Conservation (phyloP, 495 filamentous ascomycete species). For the Tuber indicum region DNA sequence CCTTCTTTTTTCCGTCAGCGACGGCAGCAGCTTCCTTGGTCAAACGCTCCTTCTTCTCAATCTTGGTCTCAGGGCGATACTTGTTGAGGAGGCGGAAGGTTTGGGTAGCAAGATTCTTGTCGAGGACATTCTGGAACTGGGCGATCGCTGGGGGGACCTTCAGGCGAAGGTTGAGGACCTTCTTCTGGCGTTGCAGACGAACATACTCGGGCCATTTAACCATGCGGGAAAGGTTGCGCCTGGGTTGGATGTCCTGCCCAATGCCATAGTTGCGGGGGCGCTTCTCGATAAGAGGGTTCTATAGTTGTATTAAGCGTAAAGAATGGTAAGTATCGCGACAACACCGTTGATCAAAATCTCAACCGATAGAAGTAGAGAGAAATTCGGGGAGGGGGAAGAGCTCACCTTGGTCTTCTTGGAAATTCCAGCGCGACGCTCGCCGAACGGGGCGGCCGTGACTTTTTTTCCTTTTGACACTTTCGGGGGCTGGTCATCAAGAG, state of each 20-base stretch:
- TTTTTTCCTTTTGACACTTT: constrained; percentile 81
- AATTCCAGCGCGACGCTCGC: constrained; percentile 77
- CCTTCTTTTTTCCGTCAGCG: constrained; percentile 99
- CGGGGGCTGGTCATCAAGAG: constrained; percentile 97
- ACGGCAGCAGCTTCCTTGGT: constrained; percentile 95
- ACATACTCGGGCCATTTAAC: constrained; percentile 99
- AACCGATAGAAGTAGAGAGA: background rate
- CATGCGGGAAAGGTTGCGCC: constrained; percentile 96
- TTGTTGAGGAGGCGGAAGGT: constrained; percentile 98
- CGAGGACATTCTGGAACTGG: constrained; percentile 94
- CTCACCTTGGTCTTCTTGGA: constrained; percentile 84
- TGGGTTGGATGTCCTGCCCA: constrained; percentile 97
- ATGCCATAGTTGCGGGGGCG: constrained; percentile 96
- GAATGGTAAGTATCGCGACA: background rate
- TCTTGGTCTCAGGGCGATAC: constrained; percentile 98
- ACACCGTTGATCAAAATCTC: constrained; percentile 19
- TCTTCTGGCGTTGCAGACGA: constrained; percentile 98
- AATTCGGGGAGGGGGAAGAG: background rate
- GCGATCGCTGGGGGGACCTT: constrained; percentile 97
- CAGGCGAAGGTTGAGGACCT: constrained; percentile 96
- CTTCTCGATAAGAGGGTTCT: constrained; percentile 99
- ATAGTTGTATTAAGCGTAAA: constrained; percentile 8
- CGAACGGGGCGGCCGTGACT: constrained; percentile 91
- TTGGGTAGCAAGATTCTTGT: constrained; percentile 97
- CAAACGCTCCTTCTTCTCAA: constrained; percentile 99